Percentiles rank a stretch among this genome's conserved stretches.
phyloP scores from a whole-genome alignment of 2,329 filamentous ascomycete species.

The Akanthomyces uredinophilus region DNA sequence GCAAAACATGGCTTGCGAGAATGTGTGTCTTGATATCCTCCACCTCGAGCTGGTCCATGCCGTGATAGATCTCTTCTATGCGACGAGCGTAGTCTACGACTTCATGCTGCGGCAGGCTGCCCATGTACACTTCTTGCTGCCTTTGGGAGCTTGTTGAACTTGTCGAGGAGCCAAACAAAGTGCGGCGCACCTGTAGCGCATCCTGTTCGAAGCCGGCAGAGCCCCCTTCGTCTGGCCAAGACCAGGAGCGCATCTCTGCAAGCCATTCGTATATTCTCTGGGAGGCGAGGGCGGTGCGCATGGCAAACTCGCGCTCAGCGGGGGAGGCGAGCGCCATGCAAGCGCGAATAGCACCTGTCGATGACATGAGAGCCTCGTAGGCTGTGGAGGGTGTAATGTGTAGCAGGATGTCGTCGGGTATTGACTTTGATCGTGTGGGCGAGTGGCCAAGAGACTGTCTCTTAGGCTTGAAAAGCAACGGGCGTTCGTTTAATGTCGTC shows the following conservation, averaged over 20 bases:
- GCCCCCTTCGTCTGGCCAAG: slow-evolving; percentile 47
- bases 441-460: slow-evolving; percentile 32
- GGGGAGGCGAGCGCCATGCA: slow-evolving; percentile 60
- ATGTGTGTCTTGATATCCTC: slow-evolving; percentile 90
- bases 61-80: slow-evolving; percentile 66
- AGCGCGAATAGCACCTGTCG: slow-evolving; percentile 46
- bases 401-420: slow-evolving; percentile 53
- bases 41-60: slow-evolving; percentile 65
- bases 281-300: slow-evolving; percentile 64
- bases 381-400: slow-evolving; percentile 57
- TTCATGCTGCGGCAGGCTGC: slow-evolving; percentile 61
- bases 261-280: slow-evolving; percentile 70
- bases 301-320: slow-evolving; percentile 65
- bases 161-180: slow-evolving; percentile 23
- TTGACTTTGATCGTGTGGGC: slow-evolving; percentile 39
- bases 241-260: slow-evolving; percentile 60
- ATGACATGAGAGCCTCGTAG: slow-evolving; percentile 53
- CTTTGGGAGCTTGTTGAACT: slow-evolving; percentile 16
- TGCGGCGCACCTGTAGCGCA: slow-evolving; percentile 35
- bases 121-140: slow-evolving; percentile 50
- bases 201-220: slow-evolving; percentile 49
- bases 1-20: slow-evolving; percentile 70
- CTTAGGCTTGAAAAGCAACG: slow-evolving; percentile 29
- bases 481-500: slow-evolving; percentile 30
- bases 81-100: slow-evolving; percentile 66